Evolutionary conservation across 1,284 basidiomycete genomes (phyloP), one percentile per base, ranked within the genome.

Genomic region (Porodaedalea pini): DNA sequence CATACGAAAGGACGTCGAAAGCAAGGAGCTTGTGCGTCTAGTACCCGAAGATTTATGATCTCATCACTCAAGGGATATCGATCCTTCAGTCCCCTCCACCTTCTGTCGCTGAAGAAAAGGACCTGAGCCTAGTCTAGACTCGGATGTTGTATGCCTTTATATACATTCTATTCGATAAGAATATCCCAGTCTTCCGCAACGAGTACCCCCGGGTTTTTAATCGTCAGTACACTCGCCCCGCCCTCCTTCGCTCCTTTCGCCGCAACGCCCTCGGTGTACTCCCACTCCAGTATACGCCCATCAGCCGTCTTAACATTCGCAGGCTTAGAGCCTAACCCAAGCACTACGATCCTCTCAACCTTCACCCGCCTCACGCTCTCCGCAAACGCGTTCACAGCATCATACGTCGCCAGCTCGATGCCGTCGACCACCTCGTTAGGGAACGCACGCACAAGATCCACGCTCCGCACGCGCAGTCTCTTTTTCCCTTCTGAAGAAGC

Each of bases 261-360:
- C 19, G 75, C 73, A 59, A 79, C 75, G 49, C 82, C 85, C 10
- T 75, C 68, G 8, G 71, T 73, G 63, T 74, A 85, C 60, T 79
- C 76, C 78, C 80, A 92, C 51, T 76, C 74, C 55, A 89, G 73
- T 45, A 80, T 76, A 21, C 69, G 69, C 1, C 76, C 79, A 15
- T 75, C 79, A 53, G 82, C 82, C 3, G 80, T 67, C 65, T 73
- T 78, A 4, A 92, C 86, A 57, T 72, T 76, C 58, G 67, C 75
- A 2, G 92, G 92, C 68, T 80, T 83, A 43, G 62, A 66, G 17
- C 72, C 69, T 57, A 94, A 70, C 1, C 94, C 94, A 8, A 94
- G 72, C 2, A 98, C 75, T 34, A 93, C 78, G 32, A 98, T 71
- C 68, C 85, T 84, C 73, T 95, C 92, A 19, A 97, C 83, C 49